A percentile compares a stretch with the other conserved stretches of the same genome.
phyloP scores from a whole-genome alignment of 441 rosid species.

The Adansonia rubrostipa region DNA sequence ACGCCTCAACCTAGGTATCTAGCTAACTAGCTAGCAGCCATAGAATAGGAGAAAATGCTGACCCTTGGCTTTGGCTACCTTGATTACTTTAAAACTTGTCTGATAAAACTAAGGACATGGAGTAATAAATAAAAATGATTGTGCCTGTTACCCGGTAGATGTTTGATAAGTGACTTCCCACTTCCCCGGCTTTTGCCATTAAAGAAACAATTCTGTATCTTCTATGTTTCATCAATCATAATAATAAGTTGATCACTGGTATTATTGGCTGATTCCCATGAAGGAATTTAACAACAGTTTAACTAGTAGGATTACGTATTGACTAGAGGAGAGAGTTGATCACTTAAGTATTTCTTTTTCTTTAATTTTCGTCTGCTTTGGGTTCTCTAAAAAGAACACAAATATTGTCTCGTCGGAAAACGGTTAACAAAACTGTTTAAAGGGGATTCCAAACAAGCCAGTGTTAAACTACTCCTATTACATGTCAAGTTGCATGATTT shows the following conservation, averaged over 20 bases:
- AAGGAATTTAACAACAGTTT: neutral
- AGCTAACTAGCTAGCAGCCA: neutral
- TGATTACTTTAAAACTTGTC: neutral
- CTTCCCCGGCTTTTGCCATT: neutral
- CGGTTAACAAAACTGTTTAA: neutral
- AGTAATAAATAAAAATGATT: neutral
- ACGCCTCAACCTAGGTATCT: neutral
- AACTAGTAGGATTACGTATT: neutral
- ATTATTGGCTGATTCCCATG: neutral
- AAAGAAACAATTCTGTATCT: neutral
- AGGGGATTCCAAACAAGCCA: neutral
- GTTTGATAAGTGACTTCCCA: neutral
- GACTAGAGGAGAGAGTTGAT: no score
- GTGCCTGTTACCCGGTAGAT: neutral
- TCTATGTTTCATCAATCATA: neutral
- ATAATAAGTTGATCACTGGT: no score
- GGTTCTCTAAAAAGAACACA: neutral
- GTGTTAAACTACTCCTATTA: neutral
- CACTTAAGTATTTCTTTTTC: neutral
- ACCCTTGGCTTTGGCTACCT: neutral
- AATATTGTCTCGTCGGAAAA: neutral
- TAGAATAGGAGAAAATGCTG: constrained; percentile 9
- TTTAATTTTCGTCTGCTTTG: neutral
- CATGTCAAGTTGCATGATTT: neutral
- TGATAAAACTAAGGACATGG: neutral